A percentile compares a stretch with the other conserved stretches of the same genome.
Conservation (phyloP, 2,329 filamentous ascomycete species). For the Fusarium sp. region DNA sequence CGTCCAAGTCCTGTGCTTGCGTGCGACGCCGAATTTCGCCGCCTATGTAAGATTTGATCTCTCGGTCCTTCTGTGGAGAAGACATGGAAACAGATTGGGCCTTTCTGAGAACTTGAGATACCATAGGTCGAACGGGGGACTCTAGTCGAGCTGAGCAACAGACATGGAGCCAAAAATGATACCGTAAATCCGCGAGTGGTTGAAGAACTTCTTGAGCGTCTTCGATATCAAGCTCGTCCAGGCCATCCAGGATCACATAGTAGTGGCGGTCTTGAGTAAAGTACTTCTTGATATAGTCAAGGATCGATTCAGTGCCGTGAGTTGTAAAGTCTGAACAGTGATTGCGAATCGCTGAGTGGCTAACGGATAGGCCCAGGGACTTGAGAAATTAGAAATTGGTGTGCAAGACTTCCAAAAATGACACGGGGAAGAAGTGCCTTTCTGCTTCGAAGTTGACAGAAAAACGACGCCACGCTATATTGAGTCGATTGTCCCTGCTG, state of each 20-base stretch:
- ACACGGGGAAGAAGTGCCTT: slow-evolving; percentile 50
- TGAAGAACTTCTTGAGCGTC: not conserved
- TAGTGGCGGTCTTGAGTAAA: not conserved
- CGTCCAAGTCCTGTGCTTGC: too few relatives aligned
- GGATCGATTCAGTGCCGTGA: not conserved
- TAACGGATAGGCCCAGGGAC: accelerated
- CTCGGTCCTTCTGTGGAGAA: slow-evolving; percentile 26
- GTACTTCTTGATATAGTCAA: not conserved
- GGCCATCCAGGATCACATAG: slow-evolving; percentile 32
- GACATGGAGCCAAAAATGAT: too few relatives aligned
- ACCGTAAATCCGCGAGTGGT: too few relatives aligned
- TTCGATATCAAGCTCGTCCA: slow-evolving; percentile 34
- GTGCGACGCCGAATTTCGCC: not conserved
- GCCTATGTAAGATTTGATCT: slow-evolving; percentile 44
- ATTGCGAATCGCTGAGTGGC: too few relatives aligned
- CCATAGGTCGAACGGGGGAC: too few relatives aligned
- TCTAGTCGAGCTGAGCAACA: too few relatives aligned
- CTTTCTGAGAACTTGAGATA: too few relatives aligned
- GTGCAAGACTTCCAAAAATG: slow-evolving; percentile 52
- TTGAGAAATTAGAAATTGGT: slow-evolving; percentile 56
- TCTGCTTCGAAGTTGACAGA: slow-evolving; percentile 51
- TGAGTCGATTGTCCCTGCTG: slow-evolving; percentile 6
- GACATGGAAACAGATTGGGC: too few relatives aligned
- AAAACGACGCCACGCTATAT: slow-evolving; percentile 52
- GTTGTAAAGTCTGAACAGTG: too few relatives aligned